Evolutionary conservation across 2,329 filamentous ascomycete species (phyloP), one percentile per base, ranked within the genome.

Genomic region (Colletotrichum sp.): DNA sequence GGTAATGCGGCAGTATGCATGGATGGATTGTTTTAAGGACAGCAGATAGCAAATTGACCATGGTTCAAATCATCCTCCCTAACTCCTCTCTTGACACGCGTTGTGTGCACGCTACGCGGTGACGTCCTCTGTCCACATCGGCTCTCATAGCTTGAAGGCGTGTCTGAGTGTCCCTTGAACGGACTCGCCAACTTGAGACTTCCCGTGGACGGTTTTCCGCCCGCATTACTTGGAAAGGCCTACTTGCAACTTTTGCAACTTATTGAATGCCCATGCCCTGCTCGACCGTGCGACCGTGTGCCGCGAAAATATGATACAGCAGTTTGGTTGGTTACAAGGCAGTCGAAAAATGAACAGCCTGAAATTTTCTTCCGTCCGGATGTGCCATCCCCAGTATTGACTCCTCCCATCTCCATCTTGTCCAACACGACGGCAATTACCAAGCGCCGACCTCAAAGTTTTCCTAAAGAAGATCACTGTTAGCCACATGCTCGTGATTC

Each of bases 381-480:
- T 60, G 24, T 67, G 65, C 57, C 73, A 30, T 30, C 59, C 72
- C 60, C 55, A 12, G 26, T 67, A n/a, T 32, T 64, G 26, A 36
- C 52, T 30, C 34, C 36, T 18, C 34, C 39, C 22, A 8, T 39
- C 32, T 55, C 66, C 30, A 8, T 13, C 15, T 24, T 66, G 60
- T 34, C 73, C 70, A 36, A 52, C 32, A 71, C 24, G 57, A 71
- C 39, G 9, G 34, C 22, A 34, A 74, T 86, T 92, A 98, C 95
- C 96, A 98, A 65, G 95, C 95, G 81, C 92, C 92, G 74, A 98
- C 94, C 81, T 99, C 96, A 81, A 98, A 99, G 83, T 98, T 98
- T 86, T 99, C 96, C 93, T 96, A 77, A 44, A 57, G n/a, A 32
- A 15, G 10, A 8, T 55, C 6, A 55, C 79, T 72, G 80, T 89